Percentiles rank a stretch among this genome's conserved stretches.
phyloP scores from a whole-genome alignment of 192 early-diverging fungal genomes.

The Linnemannia exigua region DNA sequence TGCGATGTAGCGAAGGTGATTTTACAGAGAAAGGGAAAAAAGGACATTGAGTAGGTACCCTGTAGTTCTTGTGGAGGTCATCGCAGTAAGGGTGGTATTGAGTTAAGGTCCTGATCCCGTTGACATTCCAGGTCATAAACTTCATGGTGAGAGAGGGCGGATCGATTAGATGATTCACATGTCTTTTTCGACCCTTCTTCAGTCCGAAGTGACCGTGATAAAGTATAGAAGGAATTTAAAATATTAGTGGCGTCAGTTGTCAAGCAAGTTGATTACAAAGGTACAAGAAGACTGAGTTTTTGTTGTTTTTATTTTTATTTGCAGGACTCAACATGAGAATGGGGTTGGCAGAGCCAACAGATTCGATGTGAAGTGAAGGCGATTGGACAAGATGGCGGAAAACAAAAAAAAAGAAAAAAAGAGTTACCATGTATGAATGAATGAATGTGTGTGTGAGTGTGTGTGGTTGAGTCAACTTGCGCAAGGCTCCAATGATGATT shows the following conservation, averaged over 20 bases:
- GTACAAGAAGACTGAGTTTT: neutral
- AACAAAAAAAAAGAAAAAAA: conserved; percentile 8
- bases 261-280: neutral
- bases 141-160: conserved; percentile 57
- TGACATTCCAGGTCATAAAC: conserved; percentile 75
- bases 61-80: conserved; percentile 59
- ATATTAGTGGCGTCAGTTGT: neutral
- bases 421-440: no score
- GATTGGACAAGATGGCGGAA: neutral
- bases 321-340: neutral
- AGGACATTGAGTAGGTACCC: no score
- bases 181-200: neutral
- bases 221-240: neutral
- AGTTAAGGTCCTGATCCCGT: conserved; percentile 64
- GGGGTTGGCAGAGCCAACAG: neutral
- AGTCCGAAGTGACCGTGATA: neutral
- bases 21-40: neutral
- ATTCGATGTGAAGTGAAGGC: neutral
- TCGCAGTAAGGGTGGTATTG: conserved; percentile 69
- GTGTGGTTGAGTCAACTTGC: neutral
- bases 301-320: neutral
- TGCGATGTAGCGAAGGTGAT: no score
- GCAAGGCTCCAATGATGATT: neutral
- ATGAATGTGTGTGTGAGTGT: neutral
- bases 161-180: conserved; percentile 13